Evolutionary conservation across 768 basidiomycete species (phyloP), one percentile per base, ranked within the genome.

Genomic region (Sarcodon sp.): DNA sequence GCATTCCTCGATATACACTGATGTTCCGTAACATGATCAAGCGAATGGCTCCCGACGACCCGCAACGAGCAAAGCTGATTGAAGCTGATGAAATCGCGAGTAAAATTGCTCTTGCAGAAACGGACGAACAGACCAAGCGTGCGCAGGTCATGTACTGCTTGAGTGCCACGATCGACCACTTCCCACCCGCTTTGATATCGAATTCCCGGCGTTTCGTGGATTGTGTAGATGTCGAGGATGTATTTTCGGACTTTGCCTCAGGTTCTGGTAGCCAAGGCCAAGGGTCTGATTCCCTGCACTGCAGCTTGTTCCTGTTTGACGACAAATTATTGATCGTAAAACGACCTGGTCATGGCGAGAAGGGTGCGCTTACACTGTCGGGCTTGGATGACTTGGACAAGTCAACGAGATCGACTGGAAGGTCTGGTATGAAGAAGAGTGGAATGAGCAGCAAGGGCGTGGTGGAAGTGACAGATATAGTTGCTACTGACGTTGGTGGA

Each of bases 281-380:
- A 10, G 32, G 43, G 12, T 36, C 64, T 1, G 72, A 66, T 2
- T 68, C 74, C 0, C 72, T 94, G 13, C 84, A 89, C 58, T 93
- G 87, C 63, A 88, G 87, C 2, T 67, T 99, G 31, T 87, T 98
- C 61, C 71, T 99, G 43, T 98, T 99, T 60, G 87, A 92, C 53
- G 94, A 99, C 65, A 89, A 89, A 58, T 69, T 99, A 16, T 73
- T 98, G 61, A 79, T 99, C 51, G 86, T 82, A 43, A 97, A 97
- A 66, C 76, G 96, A 27, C 87, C 75, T 38, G 79, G 68, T 33
- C 84, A 72, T 58, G 82, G 78, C 37, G 88, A 85, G 61, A 91
- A 77, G 64, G 73, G 76, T 38, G 90, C 85, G 3, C 76, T 77
- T 43, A 62, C 72, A 8, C 62, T 91, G 44, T 70, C 85, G 4